Conservation (phyloP, 441 rosid genomes). For the Arabidopsis lyrata region DNA sequence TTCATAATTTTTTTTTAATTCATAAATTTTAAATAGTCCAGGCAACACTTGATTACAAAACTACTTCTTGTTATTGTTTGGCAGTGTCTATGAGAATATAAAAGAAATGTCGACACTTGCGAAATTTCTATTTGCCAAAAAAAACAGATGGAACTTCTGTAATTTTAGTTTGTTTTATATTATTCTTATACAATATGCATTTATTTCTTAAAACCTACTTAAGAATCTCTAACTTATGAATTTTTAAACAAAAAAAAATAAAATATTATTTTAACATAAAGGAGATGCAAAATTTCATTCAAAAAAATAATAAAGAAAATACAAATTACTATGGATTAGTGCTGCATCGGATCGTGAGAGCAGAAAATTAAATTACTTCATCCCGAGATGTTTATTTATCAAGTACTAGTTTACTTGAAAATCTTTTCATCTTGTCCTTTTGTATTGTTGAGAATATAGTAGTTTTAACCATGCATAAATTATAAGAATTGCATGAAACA, state of each 20-base stretch:
- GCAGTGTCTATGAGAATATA: conserved; percentile 21
- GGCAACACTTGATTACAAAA: conserved; percentile 18
- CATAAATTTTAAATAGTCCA: conserved; percentile 31
- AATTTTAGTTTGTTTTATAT: background rate
- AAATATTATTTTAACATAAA: background rate
- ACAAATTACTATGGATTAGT: conserved; percentile 35
- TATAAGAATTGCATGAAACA: conserved; percentile 27
- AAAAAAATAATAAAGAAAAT: background rate
- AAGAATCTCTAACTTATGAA: background rate
- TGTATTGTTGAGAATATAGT: conserved; percentile 8
- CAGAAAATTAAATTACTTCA: background rate
- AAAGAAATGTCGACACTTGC: conserved; percentile 25
- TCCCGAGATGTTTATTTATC: conserved; percentile 12
- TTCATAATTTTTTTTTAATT: background rate
- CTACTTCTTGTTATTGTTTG: conserved; percentile 16
- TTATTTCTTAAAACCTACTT: background rate
- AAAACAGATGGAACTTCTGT: background rate
- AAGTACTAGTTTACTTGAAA: background rate
- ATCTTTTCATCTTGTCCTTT: conserved; percentile 5
- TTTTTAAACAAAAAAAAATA: background rate
- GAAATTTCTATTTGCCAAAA: conserved; percentile 23
- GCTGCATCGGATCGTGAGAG: conserved; percentile 43
- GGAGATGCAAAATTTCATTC: too few species aligned
- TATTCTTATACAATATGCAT: background rate
- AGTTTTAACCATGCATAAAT: conserved; percentile 32